A percentile compares a stretch with the other conserved stretches of the same genome.
Evolutionary conservation across 352 stramenopile genomes (phyloP).

Genomic region (Poterioochromonas sp.): DNA sequence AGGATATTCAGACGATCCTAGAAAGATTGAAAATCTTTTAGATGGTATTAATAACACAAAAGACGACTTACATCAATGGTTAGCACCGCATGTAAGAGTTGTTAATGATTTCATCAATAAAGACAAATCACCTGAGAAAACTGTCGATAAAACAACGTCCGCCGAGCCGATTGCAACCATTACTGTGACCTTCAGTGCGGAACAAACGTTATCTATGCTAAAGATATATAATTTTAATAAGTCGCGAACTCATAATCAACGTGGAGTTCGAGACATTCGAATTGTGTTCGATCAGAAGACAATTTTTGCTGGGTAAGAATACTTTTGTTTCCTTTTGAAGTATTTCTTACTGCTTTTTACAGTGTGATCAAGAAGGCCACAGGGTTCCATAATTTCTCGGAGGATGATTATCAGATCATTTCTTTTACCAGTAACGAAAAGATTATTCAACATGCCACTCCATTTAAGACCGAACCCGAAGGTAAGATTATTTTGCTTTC

Average conservation of each 20-base stretch:
- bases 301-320: slow-evolving; percentile 53
- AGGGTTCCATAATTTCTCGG: not conserved
- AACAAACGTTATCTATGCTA: slow-evolving; percentile 60
- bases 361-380: not conserved
- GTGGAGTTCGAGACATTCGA: slow-evolving; percentile 47
- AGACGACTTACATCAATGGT: slow-evolving; percentile 79
- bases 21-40: slow-evolving; percentile 75
- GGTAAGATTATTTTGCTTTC: too few species aligned
- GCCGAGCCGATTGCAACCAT: slow-evolving; percentile 22
- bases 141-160: not conserved
- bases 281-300: slow-evolving; percentile 52
- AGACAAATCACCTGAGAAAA: not conserved
- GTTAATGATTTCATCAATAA: slow-evolving; percentile 42
- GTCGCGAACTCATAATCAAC: slow-evolving; percentile 64
- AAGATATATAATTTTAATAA: slow-evolving; percentile 86
- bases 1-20: slow-evolving; percentile 56
- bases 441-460: too few species aligned
- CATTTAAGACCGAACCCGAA: too few species aligned
- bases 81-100: slow-evolving; percentile 60
- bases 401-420: not conserved
- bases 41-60: slow-evolving; percentile 73
- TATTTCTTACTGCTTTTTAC: too few species aligned
- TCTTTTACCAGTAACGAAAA: not conserved
- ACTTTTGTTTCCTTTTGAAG: not conserved
- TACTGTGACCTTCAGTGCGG: slow-evolving; percentile 41